Base-by-base conservation (phyloP, 179 eudicot species). In the Gypsophila paniculata region DNA sequence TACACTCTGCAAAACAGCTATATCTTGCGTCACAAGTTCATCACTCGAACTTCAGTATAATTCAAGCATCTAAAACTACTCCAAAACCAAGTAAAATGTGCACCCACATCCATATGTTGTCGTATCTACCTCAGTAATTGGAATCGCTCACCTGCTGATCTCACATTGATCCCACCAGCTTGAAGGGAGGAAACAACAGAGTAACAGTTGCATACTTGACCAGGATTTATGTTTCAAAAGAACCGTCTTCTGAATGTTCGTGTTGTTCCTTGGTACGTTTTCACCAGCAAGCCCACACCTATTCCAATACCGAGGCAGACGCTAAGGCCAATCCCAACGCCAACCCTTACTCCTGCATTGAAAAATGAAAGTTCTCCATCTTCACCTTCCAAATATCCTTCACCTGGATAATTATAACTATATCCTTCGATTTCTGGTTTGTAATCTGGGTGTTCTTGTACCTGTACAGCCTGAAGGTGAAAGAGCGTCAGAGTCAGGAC, bases 241-340 rank as follows among this genome's bases (percentile, higher is more conserved):
- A 93, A 84, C 62, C 91, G 82, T 46, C 96, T 83, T 80, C 81
- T 88, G 76, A 94, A 86, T 72, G 78, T 88, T n/a, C 88, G 78
- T 32, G 99, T 85, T 7, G 97, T 94, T 46, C 86, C 75, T 67
- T 87, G 94, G 85, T 91, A 91, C 49, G 96, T 85, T 13, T 88
- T 89, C 44, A 84, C 94, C 17, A 94, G 77, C 78, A 94, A 76
- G 53, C 99, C 97, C 48, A 88, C 99, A 39, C 99, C 98, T 49
- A 94, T 74, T 38, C 99, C 99, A 21, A 94, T 79, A 10, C 99
- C 97, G 17, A 94, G 83, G 75, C 97, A 89, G 60, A 94, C 74
- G n/a, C 99, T 89, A 63, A 94, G 94, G 75, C 99, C 99, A 65
- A 94, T 88, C 42, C 98, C 98, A 55, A 93, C 97, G 53, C 98